Conservation (phyloP, 306 rosid genomes). For the Castanospermum australe region DNA sequence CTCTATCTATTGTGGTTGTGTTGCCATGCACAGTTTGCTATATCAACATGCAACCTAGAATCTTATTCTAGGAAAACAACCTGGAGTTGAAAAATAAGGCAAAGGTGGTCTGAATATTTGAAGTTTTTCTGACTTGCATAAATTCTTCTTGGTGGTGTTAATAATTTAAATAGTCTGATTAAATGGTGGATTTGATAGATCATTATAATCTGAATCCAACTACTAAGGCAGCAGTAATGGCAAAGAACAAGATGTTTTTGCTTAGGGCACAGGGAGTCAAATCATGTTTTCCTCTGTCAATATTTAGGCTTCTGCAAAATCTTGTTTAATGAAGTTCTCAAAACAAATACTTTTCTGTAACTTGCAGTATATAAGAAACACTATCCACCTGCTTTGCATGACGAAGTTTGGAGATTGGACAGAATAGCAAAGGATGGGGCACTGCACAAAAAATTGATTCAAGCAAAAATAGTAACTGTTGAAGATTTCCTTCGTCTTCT, state of each 20-base stretch:
- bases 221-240: not conserved
- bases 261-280: not conserved
- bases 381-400: constrained; percentile 61
- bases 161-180: not conserved
- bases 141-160: not conserved
- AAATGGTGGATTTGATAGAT: not conserved
- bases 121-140: not conserved
- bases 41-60: too few relatives aligned
- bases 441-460: constrained; percentile 49
- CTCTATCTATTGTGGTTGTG: not conserved
- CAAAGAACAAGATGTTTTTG: not conserved
- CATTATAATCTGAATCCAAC: not conserved
- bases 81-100: not conserved
- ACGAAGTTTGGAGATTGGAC: constrained; percentile 66
- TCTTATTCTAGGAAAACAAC: too few relatives aligned
- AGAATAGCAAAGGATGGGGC: constrained; percentile 66
- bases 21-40: not conserved
- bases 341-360: not conserved
- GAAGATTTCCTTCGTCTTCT: constrained; percentile 62
- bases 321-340: not conserved
- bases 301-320: not conserved
- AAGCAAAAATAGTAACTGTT: constrained; percentile 44
- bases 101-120: not conserved
- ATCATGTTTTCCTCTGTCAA: not conserved
- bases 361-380: constrained; percentile 61